A percentile compares a stretch with the other conserved stretches of the same genome.
Conservation (phyloP, 441 rosid genomes). For the Sinapis alba region DNA sequence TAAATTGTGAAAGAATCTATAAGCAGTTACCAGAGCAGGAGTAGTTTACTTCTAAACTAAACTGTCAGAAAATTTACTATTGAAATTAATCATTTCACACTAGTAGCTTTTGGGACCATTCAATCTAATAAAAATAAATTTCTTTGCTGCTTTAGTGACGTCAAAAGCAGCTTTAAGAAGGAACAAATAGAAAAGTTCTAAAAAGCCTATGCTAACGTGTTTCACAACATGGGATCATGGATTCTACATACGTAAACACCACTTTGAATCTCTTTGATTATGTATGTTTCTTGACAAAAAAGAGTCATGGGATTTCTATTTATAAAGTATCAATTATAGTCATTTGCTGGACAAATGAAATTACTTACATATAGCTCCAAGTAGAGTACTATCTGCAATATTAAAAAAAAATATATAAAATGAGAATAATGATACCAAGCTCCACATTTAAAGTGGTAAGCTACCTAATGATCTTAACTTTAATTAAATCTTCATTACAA, state of each 20-base stretch:
- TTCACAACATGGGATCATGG: slow-evolving; percentile 30
- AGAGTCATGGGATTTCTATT: background rate
- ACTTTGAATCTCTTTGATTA: slow-evolving; percentile 29
- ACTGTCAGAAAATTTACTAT: slow-evolving; percentile 2
- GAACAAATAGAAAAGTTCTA: slow-evolving; percentile 13
- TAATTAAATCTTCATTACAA: background rate
- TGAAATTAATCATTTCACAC: slow-evolving; percentile 16
- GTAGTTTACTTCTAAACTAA: slow-evolving; percentile 1
- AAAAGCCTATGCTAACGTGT: slow-evolving; percentile 31
- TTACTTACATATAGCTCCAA: slow-evolving; percentile 90
- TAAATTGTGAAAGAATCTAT: slow-evolving; percentile 3
- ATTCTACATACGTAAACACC: slow-evolving; percentile 17
- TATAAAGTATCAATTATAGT: background rate
- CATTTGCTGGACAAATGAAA: slow-evolving; percentile 6
- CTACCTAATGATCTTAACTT: background rate
- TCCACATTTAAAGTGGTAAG: background rate
- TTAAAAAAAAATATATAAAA: slow-evolving; percentile 10
- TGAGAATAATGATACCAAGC: slow-evolving; percentile 3
- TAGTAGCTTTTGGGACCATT: slow-evolving; percentile 1
- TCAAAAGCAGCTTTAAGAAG: slow-evolving; percentile 31
- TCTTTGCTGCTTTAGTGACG: slow-evolving; percentile 13
- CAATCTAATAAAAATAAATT: background rate
- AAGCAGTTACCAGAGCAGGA: background rate
- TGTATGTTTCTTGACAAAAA: slow-evolving; percentile 21
- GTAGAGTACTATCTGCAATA: slow-evolving; percentile 79